Base-by-base conservation (phyloP, 371 early-diverging fungal genomes). In the Synchytrium microbalum region DNA sequence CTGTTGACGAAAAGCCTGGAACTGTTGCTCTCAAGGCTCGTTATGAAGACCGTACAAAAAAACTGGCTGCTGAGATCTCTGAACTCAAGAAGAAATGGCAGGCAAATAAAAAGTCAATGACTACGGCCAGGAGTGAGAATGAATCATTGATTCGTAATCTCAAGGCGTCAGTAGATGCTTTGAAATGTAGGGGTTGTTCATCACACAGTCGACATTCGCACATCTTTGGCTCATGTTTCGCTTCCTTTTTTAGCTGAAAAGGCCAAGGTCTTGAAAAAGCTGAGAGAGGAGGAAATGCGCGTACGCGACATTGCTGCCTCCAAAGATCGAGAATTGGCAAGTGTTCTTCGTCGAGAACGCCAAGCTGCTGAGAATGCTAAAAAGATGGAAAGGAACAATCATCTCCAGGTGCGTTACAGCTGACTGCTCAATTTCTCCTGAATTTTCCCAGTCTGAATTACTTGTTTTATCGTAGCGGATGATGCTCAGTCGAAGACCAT, bases 181-280 rank as follows among this genome's bases (percentile, higher is more conserved):
- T 78, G 54, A 76, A 76, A 67, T 68, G 76, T 71, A 62, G 19
- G 54, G 19, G 5, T 26, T 46, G 1, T 62, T 3, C 33, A 38
- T 60, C 19, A 16, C 29, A 16, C 29, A 28, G 16, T 10, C 55
- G 59, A 1, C 46, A 61, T 64, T 59, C 16, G 0, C 3, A 28
- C 51, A 2, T 27, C 2, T 60, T 61, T 61, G 24, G 32, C 10
- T 51, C 23, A 1, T 26, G 30, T 61, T 19, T 61, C 46, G 46
- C 46, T 10, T n/a, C n/a, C n/a, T n/a, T 67, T 60, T 66, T 38
- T 53, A 76, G 75, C 79, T 3, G 92, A 92, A 71, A 91, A 91
- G 75, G 75, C 85, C 53, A 81, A 86, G 2, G 87, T 89, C 86
- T 71, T 89, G 66, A 88, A 87, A 64, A 84, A 89, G 23, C 87